Evolutionary conservation across 1,284 basidiomycete species (phyloP).

Genomic region (Agroathelia rolfsii): DNA sequence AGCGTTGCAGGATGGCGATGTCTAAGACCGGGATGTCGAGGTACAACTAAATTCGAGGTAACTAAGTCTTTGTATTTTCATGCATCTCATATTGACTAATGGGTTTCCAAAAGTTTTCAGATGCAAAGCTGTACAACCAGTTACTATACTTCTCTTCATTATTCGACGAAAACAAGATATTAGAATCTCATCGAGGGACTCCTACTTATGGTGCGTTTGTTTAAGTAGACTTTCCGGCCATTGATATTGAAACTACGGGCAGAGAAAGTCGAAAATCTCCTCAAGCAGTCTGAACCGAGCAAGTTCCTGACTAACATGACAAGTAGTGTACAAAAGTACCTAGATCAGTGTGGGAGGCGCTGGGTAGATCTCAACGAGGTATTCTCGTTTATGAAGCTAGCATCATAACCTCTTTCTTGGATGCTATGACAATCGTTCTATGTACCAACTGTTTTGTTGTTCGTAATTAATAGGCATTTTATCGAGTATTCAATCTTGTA

Average conservation of each 20-base stretch:
- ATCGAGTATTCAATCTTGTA: no score
- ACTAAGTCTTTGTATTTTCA: conserved; percentile 18
- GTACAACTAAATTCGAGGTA: conserved; percentile 69
- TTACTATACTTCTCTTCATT: conserved; percentile 72
- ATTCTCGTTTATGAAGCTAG: conserved; percentile 77
- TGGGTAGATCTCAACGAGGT: conserved; percentile 75
- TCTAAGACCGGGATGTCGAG: conserved; percentile 57
- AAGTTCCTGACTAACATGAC: conserved; percentile 43
- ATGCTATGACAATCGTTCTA: conserved; percentile 19
- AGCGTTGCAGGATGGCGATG: conserved; percentile 84
- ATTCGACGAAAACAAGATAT: conserved; percentile 65
- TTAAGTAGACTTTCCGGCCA: background rate
- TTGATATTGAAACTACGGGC: no score
- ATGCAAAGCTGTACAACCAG: conserved; percentile 79
- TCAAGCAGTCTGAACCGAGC: conserved; percentile 38
- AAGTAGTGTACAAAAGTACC: conserved; percentile 62
- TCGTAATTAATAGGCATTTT: conserved; percentile 4
- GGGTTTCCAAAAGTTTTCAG: no score
- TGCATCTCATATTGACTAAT: no score
- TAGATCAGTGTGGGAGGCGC: conserved; percentile 74
- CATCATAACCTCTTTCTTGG: no score
- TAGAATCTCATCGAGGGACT: conserved; percentile 38
- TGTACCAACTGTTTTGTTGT: conserved; percentile 4
- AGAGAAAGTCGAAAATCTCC: no score
- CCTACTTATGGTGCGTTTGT: conserved; percentile 37